These are phyloP conservation scores for Bassia scoparia DNA, from an alignment of 148 eudicot genomes.

Conservation along the genomic window DNA sequence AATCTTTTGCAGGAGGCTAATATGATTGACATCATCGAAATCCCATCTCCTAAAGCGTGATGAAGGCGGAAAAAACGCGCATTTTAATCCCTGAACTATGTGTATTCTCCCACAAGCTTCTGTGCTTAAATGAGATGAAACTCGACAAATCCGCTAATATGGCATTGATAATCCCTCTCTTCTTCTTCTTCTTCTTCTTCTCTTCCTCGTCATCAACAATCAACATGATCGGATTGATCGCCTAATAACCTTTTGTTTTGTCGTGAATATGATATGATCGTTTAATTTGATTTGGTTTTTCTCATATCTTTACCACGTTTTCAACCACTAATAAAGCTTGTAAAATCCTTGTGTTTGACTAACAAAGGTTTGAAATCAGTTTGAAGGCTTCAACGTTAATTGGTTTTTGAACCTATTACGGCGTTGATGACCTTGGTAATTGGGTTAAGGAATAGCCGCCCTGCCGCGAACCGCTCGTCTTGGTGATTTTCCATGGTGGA, in stretches of 20 bases:
- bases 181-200: constrained; percentile 2
- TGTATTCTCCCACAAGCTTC: constrained; percentile 72
- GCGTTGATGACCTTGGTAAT: constrained; percentile 47
- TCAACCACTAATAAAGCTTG: constrained; percentile 51
- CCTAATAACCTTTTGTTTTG: too few relatives aligned
- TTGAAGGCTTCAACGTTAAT: constrained; percentile 37
- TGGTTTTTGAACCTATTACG: constrained; percentile 38
- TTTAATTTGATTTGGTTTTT: constrained; percentile 47
- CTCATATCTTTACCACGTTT: constrained; percentile 42
- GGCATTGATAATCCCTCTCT: constrained; percentile 40
- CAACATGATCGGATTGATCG: too few relatives aligned
- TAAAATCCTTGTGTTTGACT: constrained; percentile 59
- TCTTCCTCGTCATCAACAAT: too few relatives aligned
- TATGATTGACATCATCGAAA: constrained; percentile 61
- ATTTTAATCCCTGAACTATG: constrained; percentile 37
- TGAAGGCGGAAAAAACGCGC: constrained; percentile 51
- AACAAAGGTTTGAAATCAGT: constrained; percentile 38
- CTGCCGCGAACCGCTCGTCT: constrained; percentile 18
- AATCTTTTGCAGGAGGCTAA: constrained; percentile 29
- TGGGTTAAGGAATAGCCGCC: constrained; percentile 30
- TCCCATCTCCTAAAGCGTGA: constrained; percentile 79
- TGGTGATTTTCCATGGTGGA: constrained; percentile 7
- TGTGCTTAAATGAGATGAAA: constrained; percentile 40
- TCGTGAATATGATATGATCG: constrained; percentile 45
- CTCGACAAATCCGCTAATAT: constrained; percentile 51